Base-by-base conservation (phyloP, 345 rosid species). In the Brassica cretica region DNA sequence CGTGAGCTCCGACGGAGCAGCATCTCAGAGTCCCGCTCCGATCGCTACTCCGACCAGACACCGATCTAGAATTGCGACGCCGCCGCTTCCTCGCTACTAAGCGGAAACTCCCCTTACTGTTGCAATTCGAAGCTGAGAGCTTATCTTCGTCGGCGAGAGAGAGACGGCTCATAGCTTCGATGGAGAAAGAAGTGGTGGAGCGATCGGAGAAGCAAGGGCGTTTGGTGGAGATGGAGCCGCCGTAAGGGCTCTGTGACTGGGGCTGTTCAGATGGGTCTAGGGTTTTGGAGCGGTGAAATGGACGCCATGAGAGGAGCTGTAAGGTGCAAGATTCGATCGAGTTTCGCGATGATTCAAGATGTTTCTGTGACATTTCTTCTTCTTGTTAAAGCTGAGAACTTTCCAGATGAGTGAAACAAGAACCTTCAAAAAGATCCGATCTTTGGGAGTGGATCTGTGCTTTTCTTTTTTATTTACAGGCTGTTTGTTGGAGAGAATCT, bases 141-240 rank as follows among this genome's bases (percentile, higher is more conserved):
- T 80, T 82, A 70, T 92, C 93, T 67, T 93, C 94, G 68, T 93
- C 94, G 51, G 88, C 62, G 76, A 95, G 89, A 33, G 87, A 87
- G 72, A 95, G 94, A 69, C 84, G 87, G 62, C 98, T 89, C 78
- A 95, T 68, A 53, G 90, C 81, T 25, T 84, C 94, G 66, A 84
- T 76, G 72, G 94, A 74, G 80, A 91, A 86, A 6, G 98, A 86
- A n/a, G 99, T 95, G 64, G 94, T 95, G 66, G 94, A 78, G 60
- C 99, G 94, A 79, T 93, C 93, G 84, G 98, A 87, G 85, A 91
- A 94, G 77, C 99, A 95, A 44, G 97, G 99, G 11, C 96, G 96
- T 81, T 95, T 95, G 86, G 84, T 93, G 83, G 85, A 62, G 71
- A 85, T 64, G 74, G 91, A 66, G 79, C 74, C 27, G 9, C 76